Base-by-base conservation (phyloP, 2,329 filamentous ascomycete genomes). In the Ophiostoma perfectum region DNA sequence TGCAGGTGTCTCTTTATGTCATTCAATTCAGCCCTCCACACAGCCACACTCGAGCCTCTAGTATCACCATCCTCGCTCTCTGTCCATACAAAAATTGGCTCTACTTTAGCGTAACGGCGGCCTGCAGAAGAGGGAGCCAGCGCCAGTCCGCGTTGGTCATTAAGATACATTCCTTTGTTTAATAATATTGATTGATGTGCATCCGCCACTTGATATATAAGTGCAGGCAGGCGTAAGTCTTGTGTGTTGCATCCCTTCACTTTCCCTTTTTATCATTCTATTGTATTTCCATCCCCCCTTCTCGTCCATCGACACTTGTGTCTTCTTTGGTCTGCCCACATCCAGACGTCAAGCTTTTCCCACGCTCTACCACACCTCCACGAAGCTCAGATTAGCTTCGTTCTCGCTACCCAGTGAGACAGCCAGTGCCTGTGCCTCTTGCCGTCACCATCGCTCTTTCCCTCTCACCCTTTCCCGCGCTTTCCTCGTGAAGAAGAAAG, bases 81-180 rank as follows among this genome's bases (percentile, higher is more conserved):
- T 9, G 36, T n/a, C 39, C 38, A 42, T 9, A 18, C 64, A 39
- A 55, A n/a, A 58, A 44, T 62, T 47, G 63, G 52, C 64, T 47
- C 64, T 42, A 68, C n/a, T 36, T 16, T 68, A 66, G 67, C 67
- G 67, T 52, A 62, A 66, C 64, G 67, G 64, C 41, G 39, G 64
- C 44, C 42, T 66, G 64, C 45, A 52, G 64, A 49, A 45, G 45
- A 63, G 60, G 60, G 60, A 63, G 60, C 60, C 60, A 41, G 64
- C 64, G 64, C 64, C 36, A 65, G n/a, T 45, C 63, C 42, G 44
- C 42, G n/a, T 47, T 47, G n/a, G 62, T 64, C 39, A 27, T 27
- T 27, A 27, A 27, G 27, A 27, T 27, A 27, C 27, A 16, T 44
- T 64, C 39, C 8, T 8, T 44, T 41, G 42, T 16, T 63, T 12